These are phyloP conservation scores for Solanum sejunctum DNA, from an alignment of 257 asterid genomes.

Conservation along the genomic window DNA sequence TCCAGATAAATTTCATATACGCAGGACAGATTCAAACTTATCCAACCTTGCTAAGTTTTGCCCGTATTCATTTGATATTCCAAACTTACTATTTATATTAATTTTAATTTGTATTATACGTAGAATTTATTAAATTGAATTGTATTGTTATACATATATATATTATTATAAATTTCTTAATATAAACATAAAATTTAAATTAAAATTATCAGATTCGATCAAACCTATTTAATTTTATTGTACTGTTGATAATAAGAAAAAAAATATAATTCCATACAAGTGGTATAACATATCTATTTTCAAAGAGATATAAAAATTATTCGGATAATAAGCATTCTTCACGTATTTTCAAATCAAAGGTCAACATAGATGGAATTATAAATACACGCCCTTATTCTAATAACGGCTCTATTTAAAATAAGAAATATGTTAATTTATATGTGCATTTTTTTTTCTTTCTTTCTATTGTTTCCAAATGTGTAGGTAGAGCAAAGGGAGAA, in stretches of 20 bases:
- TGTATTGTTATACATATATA: too few species aligned
- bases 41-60: neutral
- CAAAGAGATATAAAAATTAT: too few species aligned
- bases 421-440: neutral
- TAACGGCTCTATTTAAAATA: neutral
- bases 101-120: neutral
- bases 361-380: neutral
- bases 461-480: neutral
- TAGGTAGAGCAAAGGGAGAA: neutral
- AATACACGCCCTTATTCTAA: neutral
- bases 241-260: neutral
- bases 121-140: neutral
- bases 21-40: neutral
- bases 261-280: neutral
- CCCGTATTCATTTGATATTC: neutral
- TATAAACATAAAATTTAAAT: neutral
- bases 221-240: neutral
- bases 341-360: too few species aligned
- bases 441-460: neutral
- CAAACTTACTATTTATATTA: neutral
- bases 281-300: neutral
- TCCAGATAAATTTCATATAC: neutral
- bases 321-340: too few species aligned
- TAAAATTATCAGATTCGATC: neutral
- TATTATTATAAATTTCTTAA: fast-evolving